Conservation (phyloP, 768 basidiomycete species). For the Amanita thiersii region DNA sequence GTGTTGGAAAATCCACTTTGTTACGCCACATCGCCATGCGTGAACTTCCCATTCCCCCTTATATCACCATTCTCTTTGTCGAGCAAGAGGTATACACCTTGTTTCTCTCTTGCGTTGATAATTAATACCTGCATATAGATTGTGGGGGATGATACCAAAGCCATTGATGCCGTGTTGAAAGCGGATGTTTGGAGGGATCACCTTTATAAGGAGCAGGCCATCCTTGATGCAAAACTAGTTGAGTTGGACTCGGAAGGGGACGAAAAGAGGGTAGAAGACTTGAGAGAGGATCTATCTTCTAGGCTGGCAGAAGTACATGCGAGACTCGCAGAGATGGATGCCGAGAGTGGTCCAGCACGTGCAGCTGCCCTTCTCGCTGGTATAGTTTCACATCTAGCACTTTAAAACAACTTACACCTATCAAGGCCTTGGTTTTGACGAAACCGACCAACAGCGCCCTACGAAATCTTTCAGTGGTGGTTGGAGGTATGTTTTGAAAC, state of each 20-base stretch:
- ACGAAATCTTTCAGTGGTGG: constrained; percentile 92
- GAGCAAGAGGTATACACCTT: constrained; percentile 77
- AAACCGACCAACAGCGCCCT: constrained; percentile 74
- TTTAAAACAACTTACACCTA: not conserved
- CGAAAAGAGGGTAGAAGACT: constrained; percentile 75
- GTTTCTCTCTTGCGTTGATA: not conserved
- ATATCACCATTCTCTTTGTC: constrained; percentile 96
- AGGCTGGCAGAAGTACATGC: constrained; percentile 86
- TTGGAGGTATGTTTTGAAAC: constrained; percentile 59
- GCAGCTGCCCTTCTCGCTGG: constrained; percentile 87
- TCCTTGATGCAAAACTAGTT: constrained; percentile 64
- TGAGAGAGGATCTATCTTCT: constrained; percentile 75
- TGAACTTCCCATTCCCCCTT: constrained; percentile 87
- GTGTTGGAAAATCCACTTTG: constrained; percentile 96
- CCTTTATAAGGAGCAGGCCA: constrained; percentile 74
- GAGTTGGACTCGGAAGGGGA: constrained; percentile 69
- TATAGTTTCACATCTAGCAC: constrained; percentile 17
- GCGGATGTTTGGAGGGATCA: constrained; percentile 99
- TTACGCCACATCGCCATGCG: constrained; percentile 91
- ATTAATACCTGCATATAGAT: constrained; percentile 39
- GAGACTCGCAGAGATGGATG: constrained; percentile 94
- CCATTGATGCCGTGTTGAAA: constrained; percentile 92
- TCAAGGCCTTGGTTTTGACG: constrained; percentile 83
- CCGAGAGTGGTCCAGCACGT: constrained; percentile 92
- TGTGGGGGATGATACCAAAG: constrained; percentile 86